A percentile compares a stretch with the other conserved stretches of the same genome.
These are phyloP conservation scores for Aspergillus indologenus DNA, from an alignment of 495 filamentous ascomycete genomes.

Conservation along the genomic window DNA sequence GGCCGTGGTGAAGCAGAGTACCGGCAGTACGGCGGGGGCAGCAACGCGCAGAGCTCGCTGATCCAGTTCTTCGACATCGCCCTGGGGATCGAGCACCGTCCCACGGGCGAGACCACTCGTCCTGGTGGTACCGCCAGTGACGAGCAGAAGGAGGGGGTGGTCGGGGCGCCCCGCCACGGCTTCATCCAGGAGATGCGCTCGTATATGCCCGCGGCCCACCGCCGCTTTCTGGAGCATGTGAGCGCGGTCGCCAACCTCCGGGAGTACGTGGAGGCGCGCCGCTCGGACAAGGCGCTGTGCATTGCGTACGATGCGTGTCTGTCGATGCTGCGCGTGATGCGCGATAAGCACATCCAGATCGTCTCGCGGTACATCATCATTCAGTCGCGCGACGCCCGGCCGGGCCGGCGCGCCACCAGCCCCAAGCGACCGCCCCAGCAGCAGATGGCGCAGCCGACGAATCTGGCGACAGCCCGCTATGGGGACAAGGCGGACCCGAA, in stretches of 20 bases:
- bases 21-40: constrained; percentile 81
- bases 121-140: constrained; percentile 19
- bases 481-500: constrained; percentile 44
- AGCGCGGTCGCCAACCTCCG: constrained; percentile 82
- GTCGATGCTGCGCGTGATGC: constrained; percentile 81
- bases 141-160: constrained; percentile 45
- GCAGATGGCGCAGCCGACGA: constrained; percentile 39
- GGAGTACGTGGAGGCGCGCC: constrained; percentile 69
- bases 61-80: constrained; percentile 94
- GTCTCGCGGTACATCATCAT: constrained; percentile 95
- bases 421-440: constrained; percentile 28
- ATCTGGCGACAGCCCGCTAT: constrained; percentile 62
- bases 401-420: constrained; percentile 43
- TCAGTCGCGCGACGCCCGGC: constrained; percentile 52
- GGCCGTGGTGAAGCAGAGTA: constrained; percentile 63
- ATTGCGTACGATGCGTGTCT: constrained; percentile 89
- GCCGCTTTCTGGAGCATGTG: constrained; percentile 81
- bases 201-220: constrained; percentile 95
- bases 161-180: constrained; percentile 65
- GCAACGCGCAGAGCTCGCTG: constrained; percentile 91
- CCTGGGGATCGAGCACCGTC: constrained; percentile 86
- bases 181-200: constrained; percentile 95
- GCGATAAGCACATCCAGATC: constrained; percentile 94
- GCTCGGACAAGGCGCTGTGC: constrained; percentile 59
- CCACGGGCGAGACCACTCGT: constrained; percentile 68